Base-by-base conservation (phyloP, 2,329 filamentous ascomycete genomes). In the Geosmithia morbida region DNA sequence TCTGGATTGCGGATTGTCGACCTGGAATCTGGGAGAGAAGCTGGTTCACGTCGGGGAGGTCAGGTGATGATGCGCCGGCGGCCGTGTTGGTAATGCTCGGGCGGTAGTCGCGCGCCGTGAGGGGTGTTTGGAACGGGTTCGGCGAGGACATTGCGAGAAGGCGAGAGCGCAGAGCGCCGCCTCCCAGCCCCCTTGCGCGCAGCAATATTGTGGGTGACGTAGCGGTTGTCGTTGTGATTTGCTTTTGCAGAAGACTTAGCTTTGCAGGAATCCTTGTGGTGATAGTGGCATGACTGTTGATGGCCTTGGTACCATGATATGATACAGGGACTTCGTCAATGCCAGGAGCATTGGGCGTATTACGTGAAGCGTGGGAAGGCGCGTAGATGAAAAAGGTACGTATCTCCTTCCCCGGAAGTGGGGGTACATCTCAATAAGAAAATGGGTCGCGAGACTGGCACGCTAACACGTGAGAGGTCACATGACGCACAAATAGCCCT, bases 1-100 rank as follows among this genome's bases (percentile, higher is more conserved):
- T 66, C 41, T 56, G 57, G 10, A 67, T 50, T 1, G 61, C 41
- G 2, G 64, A 54, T 11, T 54, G 61, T 33, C 22, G 54, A 63
- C 33, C 14, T 11, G 55, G 52, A 7, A 37, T 29, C 41, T 66
- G 69, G 2, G 64, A 61, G 1, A 73, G 52, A 10, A 79, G 57
- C 2, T 77, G 67, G 39, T 65, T 63, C 0, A 79, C 58, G 0
- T 74, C 67, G 2, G 76, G 76, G 1, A 79, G 58, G n/a, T 66
- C 66, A n/a, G 75, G 74, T 4, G 75, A 77, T 0, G 74, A 77
- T 0, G 74, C 33, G 33, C 33, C 33, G 61, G 66, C 64, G 43
- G 55, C 45, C 51, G 55, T 50, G 47, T 44, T 44, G 58, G 52
- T 47, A 59, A 57, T 48, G 65, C 58, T 22, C 54, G 50, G 48